These are phyloP conservation scores for Leishmania arabica DNA, from an alignment of 208 protist species.

Conservation along the genomic window DNA sequence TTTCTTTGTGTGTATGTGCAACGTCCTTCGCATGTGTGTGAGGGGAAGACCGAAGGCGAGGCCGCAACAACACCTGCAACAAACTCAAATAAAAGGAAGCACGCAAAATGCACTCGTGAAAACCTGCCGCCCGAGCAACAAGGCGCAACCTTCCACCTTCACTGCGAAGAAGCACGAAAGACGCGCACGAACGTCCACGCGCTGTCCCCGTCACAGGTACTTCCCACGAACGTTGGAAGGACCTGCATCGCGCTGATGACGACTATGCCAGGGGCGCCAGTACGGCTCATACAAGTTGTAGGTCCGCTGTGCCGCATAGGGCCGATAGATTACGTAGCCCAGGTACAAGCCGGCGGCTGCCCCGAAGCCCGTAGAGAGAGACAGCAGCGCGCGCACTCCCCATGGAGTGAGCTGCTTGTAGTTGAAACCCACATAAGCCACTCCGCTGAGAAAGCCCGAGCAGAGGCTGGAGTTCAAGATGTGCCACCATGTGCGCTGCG, in stretches of 20 bases:
- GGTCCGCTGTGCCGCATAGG: constrained; percentile 53
- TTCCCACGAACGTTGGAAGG: constrained; percentile 66
- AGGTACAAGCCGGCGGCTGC: constrained; percentile 41
- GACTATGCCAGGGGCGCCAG: constrained; percentile 81
- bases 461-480: constrained; percentile 40
- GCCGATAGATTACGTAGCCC: constrained; percentile 67
- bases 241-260: constrained; percentile 46
- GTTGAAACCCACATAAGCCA: constrained; percentile 52
- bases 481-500: constrained; percentile 69
- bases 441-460: constrained; percentile 53
- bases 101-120: neutral
- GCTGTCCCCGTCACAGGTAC: constrained; percentile 43
- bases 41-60: neutral
- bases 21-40: neutral
- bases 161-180: neutral
- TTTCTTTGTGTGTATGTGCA: neutral
- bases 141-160: neutral
- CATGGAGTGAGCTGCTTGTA: constrained; percentile 56
- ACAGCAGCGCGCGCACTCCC: constrained; percentile 52
- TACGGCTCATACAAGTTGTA: constrained; percentile 73
- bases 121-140: neutral
- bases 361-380: constrained; percentile 32
- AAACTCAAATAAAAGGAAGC: neutral
- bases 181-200: neutral
- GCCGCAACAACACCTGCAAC: neutral